Evolutionary conservation across 2,329 filamentous ascomycete species (phyloP).

Genomic region (Hypoxylon sp.): DNA sequence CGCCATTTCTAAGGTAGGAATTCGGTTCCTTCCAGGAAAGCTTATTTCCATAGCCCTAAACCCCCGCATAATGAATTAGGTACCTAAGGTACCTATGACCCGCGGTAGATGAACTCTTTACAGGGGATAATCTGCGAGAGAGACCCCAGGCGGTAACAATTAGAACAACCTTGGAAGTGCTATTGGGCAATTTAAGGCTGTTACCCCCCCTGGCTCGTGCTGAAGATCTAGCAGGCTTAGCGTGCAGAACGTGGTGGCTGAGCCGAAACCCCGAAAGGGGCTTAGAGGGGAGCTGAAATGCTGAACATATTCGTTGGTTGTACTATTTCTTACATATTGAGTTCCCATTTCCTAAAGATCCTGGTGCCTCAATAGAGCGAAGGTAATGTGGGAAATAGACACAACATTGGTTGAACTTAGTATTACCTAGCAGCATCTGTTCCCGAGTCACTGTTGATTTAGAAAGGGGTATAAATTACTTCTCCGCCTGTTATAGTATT

Average conservation of each 20-base stretch:
- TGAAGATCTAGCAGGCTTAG: conserved; percentile 20
- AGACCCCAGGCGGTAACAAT: conserved; percentile 5
- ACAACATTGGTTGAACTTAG: neutral
- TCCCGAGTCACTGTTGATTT: neutral
- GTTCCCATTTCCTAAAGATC: neutral
- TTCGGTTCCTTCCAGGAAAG: conserved; percentile 1
- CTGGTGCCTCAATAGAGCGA: neutral
- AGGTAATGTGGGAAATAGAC: neutral
- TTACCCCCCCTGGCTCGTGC: conserved; percentile 23
- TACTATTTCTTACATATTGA: neutral
- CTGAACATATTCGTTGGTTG: neutral
- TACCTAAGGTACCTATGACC: neutral
- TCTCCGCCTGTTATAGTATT: too few species aligned
- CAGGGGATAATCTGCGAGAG: neutral
- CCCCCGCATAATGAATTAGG: neutral
- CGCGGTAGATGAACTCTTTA: conserved; percentile 5
- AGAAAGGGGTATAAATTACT: neutral
- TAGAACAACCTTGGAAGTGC: conserved; percentile 8
- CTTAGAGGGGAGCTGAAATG: conserved; percentile 24
- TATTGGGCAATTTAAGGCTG: conserved; percentile 33
- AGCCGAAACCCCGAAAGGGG: conserved; percentile 28
- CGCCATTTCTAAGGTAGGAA: neutral
- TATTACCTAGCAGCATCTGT: neutral
- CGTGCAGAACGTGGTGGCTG: conserved; percentile 29
- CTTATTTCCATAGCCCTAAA: neutral